A percentile compares a stretch with the other conserved stretches of the same genome.
Conservation (phyloP, 768 basidiomycete genomes). For the Trametes punicea region DNA sequence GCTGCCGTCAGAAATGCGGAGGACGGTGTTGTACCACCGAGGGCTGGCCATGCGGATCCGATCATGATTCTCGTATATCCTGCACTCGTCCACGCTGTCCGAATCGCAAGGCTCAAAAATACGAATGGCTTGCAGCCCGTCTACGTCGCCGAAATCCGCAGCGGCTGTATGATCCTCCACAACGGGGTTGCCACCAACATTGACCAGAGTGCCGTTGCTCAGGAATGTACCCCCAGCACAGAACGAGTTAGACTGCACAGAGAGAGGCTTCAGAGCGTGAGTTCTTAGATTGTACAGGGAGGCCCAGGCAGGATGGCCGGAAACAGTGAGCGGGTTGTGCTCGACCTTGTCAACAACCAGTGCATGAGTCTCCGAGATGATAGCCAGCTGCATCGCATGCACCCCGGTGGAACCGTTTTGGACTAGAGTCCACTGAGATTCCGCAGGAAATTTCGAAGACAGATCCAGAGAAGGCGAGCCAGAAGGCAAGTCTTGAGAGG, state of each 20-base stretch:
- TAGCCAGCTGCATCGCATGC: conserved; percentile 70
- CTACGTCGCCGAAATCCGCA: conserved; percentile 70
- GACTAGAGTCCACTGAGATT: conserved; percentile 49
- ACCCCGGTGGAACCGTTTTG: conserved; percentile 74
- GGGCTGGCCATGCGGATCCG: conserved; percentile 70
- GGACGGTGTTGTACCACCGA: conserved; percentile 76
- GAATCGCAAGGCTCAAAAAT: conserved; percentile 65
- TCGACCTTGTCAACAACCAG: conserved; percentile 82
- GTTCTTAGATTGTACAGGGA: conserved; percentile 69
- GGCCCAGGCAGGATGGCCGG: conserved; percentile 80
- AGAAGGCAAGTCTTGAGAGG: conserved; percentile 6
- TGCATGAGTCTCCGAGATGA: conserved; percentile 68
- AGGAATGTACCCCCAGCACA: conserved; percentile 82
- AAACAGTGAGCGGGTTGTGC: conserved; percentile 72
- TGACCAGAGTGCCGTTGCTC: conserved; percentile 72
- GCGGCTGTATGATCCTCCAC: conserved; percentile 59
- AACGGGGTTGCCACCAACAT: conserved; percentile 80
- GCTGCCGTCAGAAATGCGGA: conserved; percentile 73
- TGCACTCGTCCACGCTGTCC: conserved; percentile 46
- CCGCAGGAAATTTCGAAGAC: conserved; percentile 6
- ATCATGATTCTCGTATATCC: conserved; percentile 61
- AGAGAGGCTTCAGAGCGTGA: conserved; percentile 56
- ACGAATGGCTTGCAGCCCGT: conserved; percentile 73
- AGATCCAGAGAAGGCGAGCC: conserved; percentile 21
- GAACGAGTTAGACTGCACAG: conserved; percentile 77